Base-by-base conservation (phyloP, 345 rosid species). In the Lepidium sativum region DNA sequence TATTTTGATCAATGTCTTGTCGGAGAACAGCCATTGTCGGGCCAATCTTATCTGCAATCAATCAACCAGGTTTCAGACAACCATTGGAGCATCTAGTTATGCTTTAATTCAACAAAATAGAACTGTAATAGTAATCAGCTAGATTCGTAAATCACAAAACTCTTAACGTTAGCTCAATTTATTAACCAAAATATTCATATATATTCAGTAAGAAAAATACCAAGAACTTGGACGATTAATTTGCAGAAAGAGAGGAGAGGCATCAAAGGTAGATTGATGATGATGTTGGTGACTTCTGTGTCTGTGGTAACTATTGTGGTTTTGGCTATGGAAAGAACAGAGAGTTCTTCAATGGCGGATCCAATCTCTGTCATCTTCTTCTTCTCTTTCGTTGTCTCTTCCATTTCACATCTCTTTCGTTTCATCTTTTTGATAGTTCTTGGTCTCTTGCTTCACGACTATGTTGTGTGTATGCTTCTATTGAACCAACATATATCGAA, bases 21-120 rank as follows among this genome's bases (percentile, higher is more conserved):
- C 98, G 82, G 55, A 92, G 80, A 61, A 92, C 98, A 35, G 82
- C 86, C 96, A 92, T 89, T 61, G 91, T 89, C 63, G 98, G 98
- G 25, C 98, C 98, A 74, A 92, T 83, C 85, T 86, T 87, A 85
- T 92, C 98, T 92, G 82, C 82, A 84, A 54, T 60, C 42, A n/a
- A 63, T 47, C 75, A 63, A 23, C 14, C 35, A 61, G 39, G 37
- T 60, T 33, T 50, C 11, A 69, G 37, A 50, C 53, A 39, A 6
- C 72, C 72, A 58, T 68, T 47, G 58, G 49, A 58, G 72, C 42
- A 48, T 23, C 58, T 49, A 4, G 54, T 11, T 55, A 17, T 43
- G 18, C 54, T 54, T 34, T 49, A 4, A 13, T 6, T 51, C 16
- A 60, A 53, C 38, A 52, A 51, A 69, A 21, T 4, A 17, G 39